Evolutionary conservation across 257 asterid species (phyloP).

Genomic region (Cinchona pubescens): DNA sequence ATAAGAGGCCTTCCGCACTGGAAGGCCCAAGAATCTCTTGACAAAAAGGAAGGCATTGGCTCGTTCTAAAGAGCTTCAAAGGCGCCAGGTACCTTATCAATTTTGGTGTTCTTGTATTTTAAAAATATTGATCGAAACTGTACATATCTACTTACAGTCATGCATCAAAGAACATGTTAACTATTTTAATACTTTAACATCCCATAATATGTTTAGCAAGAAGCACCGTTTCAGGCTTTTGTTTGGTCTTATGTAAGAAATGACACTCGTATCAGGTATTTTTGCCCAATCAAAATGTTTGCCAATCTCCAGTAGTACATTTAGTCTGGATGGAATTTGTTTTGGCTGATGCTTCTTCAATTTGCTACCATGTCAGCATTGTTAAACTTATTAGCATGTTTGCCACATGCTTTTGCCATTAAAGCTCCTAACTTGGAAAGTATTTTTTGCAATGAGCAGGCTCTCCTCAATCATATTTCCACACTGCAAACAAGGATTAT

Average conservation of each 20-base stretch:
- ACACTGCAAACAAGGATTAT: slow-evolving; percentile 53
- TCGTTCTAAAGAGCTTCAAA: slow-evolving; percentile 95
- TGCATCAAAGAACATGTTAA: neutral
- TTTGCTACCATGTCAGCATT: neutral
- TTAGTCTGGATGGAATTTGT: neutral
- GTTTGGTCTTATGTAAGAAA: neutral
- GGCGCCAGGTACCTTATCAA: slow-evolving; percentile 61
- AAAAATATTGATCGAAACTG: neutral
- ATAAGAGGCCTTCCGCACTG: slow-evolving; percentile 59
- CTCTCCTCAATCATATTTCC: slow-evolving; percentile 60
- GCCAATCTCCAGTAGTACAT: neutral
- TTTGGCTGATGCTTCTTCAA: neutral
- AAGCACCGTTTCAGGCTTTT: neutral
- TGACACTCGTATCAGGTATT: neutral
- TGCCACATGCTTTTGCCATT: neutral
- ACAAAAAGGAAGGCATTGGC: slow-evolving; percentile 94
- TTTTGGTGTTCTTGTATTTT: neutral
- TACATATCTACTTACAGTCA: neutral
- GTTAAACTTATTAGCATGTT: neutral
- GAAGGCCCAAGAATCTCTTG: slow-evolving; percentile 90
- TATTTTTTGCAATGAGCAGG: slow-evolving; percentile 42
- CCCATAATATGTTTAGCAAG: neutral
- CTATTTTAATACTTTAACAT: neutral
- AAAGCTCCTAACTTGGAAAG: slow-evolving; percentile 10
- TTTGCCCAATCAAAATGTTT: neutral